Evolutionary conservation across 805 yeast genomes (phyloP), one percentile per base, ranked within the genome.

Genomic region (Cyberlindnera lachancei): DNA sequence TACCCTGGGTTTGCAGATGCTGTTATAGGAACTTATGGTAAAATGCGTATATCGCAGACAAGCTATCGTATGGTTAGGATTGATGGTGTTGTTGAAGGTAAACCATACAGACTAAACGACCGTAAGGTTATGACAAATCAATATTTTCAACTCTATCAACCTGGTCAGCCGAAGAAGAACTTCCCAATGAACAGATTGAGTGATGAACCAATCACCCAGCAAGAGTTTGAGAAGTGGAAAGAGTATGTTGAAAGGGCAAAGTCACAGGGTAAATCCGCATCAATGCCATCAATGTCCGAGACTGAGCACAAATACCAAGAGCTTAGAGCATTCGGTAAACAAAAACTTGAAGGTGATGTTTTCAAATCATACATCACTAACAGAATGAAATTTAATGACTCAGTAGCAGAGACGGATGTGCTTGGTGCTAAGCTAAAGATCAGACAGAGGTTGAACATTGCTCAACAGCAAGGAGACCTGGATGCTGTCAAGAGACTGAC

Each of bases 21-120:
- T 1, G 71, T 85, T 12, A 64, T 70, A 14, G 94, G 85, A 15
- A 76, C 94, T 30, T 85, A 68, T 53, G 94, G 88, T 22, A 73
- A 88, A 44, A 77, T 92, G 34, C 87, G 85, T 53, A 72, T 92
- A 35, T 74, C 79, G 19, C 63, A 66, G 48, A 70, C 79, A 9
- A 71, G 73, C 33, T 90, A 92, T 58, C 70, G 96, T 47, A 70
- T 90, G 73, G 94, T 90, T 30, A 79, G 74, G 51, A 75, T 92
- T 27, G 81, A 78, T 44, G 79, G 73, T 34, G 72, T 82, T 7
- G 70, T 69, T 17, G 58, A 62, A 29, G 68, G 64, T 27, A 67
- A 62, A 40, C 73, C 76, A 13, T 76, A 75, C 50, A 58, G 55
- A 22, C 61, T 73, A 54, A 64, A 70, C 34, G 63, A 61, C 37